Percentiles rank a stretch among this genome's conserved stretches.
Evolutionary conservation across 352 stramenopile species (phyloP).

Genomic region (Pythium rishiriense): DNA sequence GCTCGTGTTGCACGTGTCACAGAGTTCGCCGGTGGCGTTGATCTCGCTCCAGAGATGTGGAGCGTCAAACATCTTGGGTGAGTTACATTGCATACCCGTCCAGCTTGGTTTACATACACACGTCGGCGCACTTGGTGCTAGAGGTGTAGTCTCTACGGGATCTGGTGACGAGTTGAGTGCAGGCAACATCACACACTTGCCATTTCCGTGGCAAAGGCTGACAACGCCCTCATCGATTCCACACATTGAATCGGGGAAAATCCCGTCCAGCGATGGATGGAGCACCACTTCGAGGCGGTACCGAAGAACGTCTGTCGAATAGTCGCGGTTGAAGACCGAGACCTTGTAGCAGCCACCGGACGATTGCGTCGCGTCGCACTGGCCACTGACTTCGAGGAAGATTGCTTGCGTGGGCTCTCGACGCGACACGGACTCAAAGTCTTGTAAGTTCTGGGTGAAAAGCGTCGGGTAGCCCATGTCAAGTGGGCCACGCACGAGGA

Average conservation of each 20-base stretch:
- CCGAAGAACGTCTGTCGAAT: slow-evolving; percentile 45
- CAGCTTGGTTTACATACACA: slow-evolving; percentile 68
- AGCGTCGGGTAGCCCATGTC: slow-evolving; percentile 61
- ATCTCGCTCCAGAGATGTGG: slow-evolving; percentile 61
- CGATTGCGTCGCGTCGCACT: slow-evolving; percentile 39
- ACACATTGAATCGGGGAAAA: slow-evolving; percentile 32
- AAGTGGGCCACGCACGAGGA: slow-evolving; percentile 52
- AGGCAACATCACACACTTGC: slow-evolving; percentile 42
- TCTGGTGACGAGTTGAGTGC: background rate
- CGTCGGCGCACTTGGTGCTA: slow-evolving; percentile 16
- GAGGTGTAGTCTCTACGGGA: background rate
- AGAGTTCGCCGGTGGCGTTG: slow-evolving; percentile 51
- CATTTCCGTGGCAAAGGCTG: slow-evolving; percentile 41
- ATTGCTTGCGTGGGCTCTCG: slow-evolving; percentile 37
- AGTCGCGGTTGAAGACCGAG: slow-evolving; percentile 60
- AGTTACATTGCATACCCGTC: slow-evolving; percentile 62
- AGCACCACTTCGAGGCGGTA: slow-evolving; percentile 48
- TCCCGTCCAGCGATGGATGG: slow-evolving; percentile 25
- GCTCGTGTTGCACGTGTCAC: slow-evolving; percentile 43
- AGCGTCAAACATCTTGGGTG: slow-evolving; percentile 52
- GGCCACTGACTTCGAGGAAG: slow-evolving; percentile 40
- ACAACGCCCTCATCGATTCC: background rate
- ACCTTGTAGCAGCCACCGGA: slow-evolving; percentile 71
- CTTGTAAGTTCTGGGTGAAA: slow-evolving; percentile 39
- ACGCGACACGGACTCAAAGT: slow-evolving; percentile 44